Evolutionary conservation across 2,329 filamentous ascomycete species (phyloP).

Genomic region (Xylaria sp.): DNA sequence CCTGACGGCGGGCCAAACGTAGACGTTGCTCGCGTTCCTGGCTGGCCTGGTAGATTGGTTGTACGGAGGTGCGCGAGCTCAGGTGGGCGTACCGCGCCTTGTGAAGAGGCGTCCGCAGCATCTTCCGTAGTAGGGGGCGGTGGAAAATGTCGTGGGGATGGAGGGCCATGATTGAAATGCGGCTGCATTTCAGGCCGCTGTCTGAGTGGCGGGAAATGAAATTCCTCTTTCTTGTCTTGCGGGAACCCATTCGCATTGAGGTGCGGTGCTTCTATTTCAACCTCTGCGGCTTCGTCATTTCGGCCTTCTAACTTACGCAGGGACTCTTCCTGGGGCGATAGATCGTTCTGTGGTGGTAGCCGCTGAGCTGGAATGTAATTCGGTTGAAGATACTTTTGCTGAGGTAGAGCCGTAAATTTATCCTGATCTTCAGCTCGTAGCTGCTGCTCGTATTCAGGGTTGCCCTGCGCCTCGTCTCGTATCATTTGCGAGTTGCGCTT

Average conservation of each 20-base stretch:
- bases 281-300: slow-evolving; percentile 51
- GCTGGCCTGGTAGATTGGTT: slow-evolving; percentile 44
- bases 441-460: slow-evolving; percentile 78
- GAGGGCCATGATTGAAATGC: slow-evolving; percentile 65
- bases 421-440: slow-evolving; percentile 84
- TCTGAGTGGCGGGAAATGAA: slow-evolving; percentile 63
- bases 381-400: slow-evolving; percentile 66
- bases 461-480: slow-evolving; percentile 77
- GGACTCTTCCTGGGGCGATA: slow-evolving; percentile 52
- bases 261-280: slow-evolving; percentile 26
- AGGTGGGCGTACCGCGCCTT: slow-evolving; percentile 48
- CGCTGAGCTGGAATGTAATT: slow-evolving; percentile 50
- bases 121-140: slow-evolving; percentile 31
- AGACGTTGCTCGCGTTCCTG: slow-evolving; percentile 54
- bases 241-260: slow-evolving; percentile 37
- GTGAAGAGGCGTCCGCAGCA: slow-evolving; percentile 4
- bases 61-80: slow-evolving; percentile 65
- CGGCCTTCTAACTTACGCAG: slow-evolving; percentile 57
- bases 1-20: slow-evolving; percentile 65
- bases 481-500: slow-evolving; percentile 88
- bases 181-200: slow-evolving; percentile 54
- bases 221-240: slow-evolving; percentile 50
- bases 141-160: slow-evolving; percentile 48
- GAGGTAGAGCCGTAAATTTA: slow-evolving; percentile 79
- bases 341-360: slow-evolving; percentile 40